phyloP scores from a whole-genome alignment of 345 rosid species.

The Boechera stricta region DNA sequence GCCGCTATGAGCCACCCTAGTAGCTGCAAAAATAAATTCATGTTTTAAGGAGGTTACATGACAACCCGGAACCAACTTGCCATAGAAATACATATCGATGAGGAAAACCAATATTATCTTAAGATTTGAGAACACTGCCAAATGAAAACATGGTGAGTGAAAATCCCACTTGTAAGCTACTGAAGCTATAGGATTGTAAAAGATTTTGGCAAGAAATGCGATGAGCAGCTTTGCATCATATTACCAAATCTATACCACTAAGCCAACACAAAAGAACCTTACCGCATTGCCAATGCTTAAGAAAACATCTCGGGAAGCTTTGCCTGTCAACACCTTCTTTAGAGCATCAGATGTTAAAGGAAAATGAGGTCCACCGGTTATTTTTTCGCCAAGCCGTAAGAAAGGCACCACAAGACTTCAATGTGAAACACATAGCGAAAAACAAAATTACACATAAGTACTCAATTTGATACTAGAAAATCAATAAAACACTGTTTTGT shows the following conservation, averaged over 20 bases:
- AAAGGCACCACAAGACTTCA: constrained; percentile 86
- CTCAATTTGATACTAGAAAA: neutral
- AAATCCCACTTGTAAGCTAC: neutral
- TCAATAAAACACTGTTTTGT: neutral
- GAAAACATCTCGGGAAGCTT: constrained; percentile 75
- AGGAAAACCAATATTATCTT: neutral
- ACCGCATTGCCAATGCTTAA: constrained; percentile 86
- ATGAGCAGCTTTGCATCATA: constrained; percentile 15
- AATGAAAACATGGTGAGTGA: neutral
- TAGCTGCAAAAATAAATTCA: constrained; percentile 30
- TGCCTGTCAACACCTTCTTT: constrained; percentile 85
- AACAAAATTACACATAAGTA: constrained; percentile 33
- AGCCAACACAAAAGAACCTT: constrained; percentile 42
- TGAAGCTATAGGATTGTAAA: neutral
- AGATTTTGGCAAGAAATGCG: neutral
- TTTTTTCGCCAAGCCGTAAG: constrained; percentile 83
- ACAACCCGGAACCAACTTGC: neutral
- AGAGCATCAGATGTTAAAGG: constrained; percentile 86
- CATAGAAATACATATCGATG: neutral
- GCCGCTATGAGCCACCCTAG: constrained; percentile 45
- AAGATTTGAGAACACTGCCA: neutral
- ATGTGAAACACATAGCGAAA: constrained; percentile 30
- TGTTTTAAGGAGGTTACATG: neutral
- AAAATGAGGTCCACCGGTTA: constrained; percentile 87
- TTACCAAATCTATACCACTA: neutral